phyloP scores from a whole-genome alignment of 805 yeast species.

The Saturnispora diversa region DNA sequence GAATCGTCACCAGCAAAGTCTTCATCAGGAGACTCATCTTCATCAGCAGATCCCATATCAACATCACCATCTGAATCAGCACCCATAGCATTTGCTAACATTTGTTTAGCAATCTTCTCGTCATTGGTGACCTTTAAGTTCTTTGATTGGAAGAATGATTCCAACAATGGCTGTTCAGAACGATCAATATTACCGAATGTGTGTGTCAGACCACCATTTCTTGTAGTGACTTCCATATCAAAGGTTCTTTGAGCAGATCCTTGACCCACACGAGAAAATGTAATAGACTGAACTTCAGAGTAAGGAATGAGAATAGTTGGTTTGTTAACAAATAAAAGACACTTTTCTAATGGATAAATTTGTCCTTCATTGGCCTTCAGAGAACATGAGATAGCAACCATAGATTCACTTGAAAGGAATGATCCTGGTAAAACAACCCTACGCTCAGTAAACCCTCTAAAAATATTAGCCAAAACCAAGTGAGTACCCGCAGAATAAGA shows the following conservation, averaged over 20 bases:
- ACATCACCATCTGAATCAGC: conserved; percentile 48
- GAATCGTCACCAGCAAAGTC: conserved; percentile 55
- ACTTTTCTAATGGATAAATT: conserved; percentile 84
- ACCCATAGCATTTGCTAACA: conserved; percentile 69
- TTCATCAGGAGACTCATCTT: conserved; percentile 71
- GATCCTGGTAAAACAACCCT: conserved; percentile 80
- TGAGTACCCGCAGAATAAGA: conserved; percentile 71
- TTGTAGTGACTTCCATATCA: conserved; percentile 73
- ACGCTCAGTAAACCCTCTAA: conserved; percentile 84
- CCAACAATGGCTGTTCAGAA: conserved; percentile 80
- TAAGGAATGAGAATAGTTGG: conserved; percentile 90
- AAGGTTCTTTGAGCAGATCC: conserved; percentile 82
- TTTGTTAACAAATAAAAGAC: conserved; percentile 83
- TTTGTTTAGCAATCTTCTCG: conserved; percentile 76
- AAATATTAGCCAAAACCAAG: conserved; percentile 77
- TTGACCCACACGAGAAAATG: conserved; percentile 83
- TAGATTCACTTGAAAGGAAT: conserved; percentile 65
- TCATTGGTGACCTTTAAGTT: conserved; percentile 79
- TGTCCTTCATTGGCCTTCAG: conserved; percentile 94
- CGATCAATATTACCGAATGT: conserved; percentile 82
- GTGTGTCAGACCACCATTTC: conserved; percentile 60
- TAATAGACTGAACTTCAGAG: conserved; percentile 66
- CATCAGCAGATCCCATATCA: conserved; percentile 73
- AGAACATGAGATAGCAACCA: conserved; percentile 86
- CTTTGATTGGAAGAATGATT: conserved; percentile 67